A percentile compares a stretch with the other conserved stretches of the same genome.
phyloP scores from a whole-genome alignment of 2,329 filamentous ascomycete species.

The Ophiosphaerella narmari region DNA sequence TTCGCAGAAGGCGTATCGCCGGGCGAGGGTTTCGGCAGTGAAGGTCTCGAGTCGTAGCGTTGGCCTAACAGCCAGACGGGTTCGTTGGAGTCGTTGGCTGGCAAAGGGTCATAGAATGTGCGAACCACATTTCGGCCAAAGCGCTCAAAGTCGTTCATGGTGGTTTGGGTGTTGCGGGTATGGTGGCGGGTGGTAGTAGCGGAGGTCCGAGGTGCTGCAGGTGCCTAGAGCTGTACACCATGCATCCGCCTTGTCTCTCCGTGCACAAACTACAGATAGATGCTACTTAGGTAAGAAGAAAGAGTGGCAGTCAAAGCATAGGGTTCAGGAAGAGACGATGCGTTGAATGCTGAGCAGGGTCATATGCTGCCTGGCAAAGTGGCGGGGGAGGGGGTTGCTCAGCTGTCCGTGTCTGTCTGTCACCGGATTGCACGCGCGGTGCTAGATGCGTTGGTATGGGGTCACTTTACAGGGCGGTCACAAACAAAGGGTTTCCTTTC shows the following conservation, averaged over 20 bases:
- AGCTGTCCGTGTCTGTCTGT: slow-evolving; percentile 4
- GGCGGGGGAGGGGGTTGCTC: slow-evolving; percentile 5
- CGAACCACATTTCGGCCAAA: slow-evolving; percentile 79
- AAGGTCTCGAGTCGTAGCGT: slow-evolving; percentile 55
- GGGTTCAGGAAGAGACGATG: slow-evolving; percentile 3
- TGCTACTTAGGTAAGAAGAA: not conserved
- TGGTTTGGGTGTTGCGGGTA: slow-evolving; percentile 4
- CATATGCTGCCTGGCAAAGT: slow-evolving; percentile 12
- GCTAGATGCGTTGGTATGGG: not conserved
- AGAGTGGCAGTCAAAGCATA: slow-evolving; percentile 2
- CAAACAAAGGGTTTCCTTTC: not conserved
- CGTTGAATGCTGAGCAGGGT: slow-evolving; percentile 3
- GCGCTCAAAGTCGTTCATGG: slow-evolving; percentile 74
- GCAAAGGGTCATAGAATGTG: slow-evolving; percentile 90
- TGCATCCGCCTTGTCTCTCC: slow-evolving; percentile 5
- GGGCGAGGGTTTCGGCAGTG: slow-evolving; percentile 28
- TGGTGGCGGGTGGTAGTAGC: slow-evolving; percentile 9
- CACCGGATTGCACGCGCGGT: not conserved
- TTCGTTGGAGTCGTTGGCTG: slow-evolving; percentile 72
- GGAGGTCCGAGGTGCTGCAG: slow-evolving; percentile 18
- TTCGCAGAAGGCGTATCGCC: slow-evolving; percentile 21
- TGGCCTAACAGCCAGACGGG: slow-evolving; percentile 84
- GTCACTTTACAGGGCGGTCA: too few species aligned
- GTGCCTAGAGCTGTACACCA: slow-evolving; percentile 17
- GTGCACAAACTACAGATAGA: not conserved